phyloP scores from a whole-genome alignment of 345 rosid genomes.

The Lepidium sativum region DNA sequence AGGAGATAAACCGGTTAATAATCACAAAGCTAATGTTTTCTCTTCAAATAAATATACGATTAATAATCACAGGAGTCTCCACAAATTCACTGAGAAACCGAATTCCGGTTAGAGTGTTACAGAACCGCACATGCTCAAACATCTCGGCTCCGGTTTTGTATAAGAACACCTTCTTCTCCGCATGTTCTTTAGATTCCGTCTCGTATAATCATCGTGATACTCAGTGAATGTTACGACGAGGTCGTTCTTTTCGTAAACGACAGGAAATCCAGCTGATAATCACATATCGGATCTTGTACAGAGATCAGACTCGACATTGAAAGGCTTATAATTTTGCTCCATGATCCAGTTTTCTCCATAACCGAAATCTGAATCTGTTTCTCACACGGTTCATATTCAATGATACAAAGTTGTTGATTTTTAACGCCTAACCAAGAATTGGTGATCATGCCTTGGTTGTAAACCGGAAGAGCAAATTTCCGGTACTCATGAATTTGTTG shows the following conservation, averaged over 20 bases:
- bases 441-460: neutral
- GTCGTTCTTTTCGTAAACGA: slow-evolving; percentile 11
- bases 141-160: neutral
- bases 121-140: neutral
- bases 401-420: neutral
- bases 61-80: neutral
- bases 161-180: neutral
- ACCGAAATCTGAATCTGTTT: slow-evolving; percentile 8
- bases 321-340: slow-evolving; percentile 18
- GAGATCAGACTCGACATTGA: slow-evolving; percentile 2
- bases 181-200: neutral
- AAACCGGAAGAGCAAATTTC: neutral
- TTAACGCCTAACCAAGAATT: slow-evolving; percentile 21
- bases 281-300: neutral
- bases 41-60: neutral
- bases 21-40: neutral
- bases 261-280: slow-evolving; percentile 10
- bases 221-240: neutral
- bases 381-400: slow-evolving; percentile 2
- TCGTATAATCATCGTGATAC: neutral
- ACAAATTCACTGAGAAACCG: slow-evolving; percentile 5
- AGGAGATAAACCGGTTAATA: too few species aligned
- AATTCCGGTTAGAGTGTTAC: neutral
- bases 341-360: slow-evolving; percentile 14
- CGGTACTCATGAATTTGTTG: slow-evolving; percentile 15